Conservation (phyloP, 2,329 filamentous ascomycete species). For the Dothideomycetidae sp. region DNA sequence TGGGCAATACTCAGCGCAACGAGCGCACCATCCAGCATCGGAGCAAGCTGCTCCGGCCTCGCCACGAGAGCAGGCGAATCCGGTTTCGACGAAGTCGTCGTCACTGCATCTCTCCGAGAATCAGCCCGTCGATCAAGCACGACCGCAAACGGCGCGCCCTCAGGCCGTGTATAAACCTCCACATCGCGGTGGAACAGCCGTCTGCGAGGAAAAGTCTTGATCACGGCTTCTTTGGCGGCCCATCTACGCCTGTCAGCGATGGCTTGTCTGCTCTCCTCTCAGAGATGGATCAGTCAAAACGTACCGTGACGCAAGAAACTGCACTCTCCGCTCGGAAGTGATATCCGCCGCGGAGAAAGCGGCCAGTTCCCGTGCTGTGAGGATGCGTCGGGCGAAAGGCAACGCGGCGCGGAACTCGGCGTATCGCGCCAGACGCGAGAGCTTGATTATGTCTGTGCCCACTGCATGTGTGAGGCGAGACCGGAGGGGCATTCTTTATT, state of each 20-base stretch:
- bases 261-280: not conserved
- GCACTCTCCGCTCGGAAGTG: not conserved
- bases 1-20: constrained; percentile 73
- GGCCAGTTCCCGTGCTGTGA: constrained; percentile 3
- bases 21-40: constrained; percentile 29
- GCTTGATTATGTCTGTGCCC: constrained; percentile 4
- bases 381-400: not conserved
- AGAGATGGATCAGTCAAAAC: not conserved
- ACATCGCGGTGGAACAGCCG: constrained; percentile 25
- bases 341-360: constrained; percentile 1
- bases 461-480: not conserved
- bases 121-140: constrained; percentile 1
- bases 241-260: constrained; percentile 23
- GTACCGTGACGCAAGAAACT: constrained; percentile 8
- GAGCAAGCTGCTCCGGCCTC: not conserved
- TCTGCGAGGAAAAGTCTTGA: constrained; percentile 27
- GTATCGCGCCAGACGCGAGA: constrained; percentile 1
- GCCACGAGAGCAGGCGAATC: not conserved
- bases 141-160: constrained; percentile 2
- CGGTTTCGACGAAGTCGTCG: not conserved
- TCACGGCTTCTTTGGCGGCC: constrained; percentile 38
- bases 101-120: not conserved
- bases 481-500: constrained; percentile 5
- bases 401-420: not conserved
- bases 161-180: constrained; percentile 19